A percentile compares a stretch with the other conserved stretches of the same genome.
Evolutionary conservation across 179 eudicot genomes (phyloP).

Genomic region (Silene vulgaris): DNA sequence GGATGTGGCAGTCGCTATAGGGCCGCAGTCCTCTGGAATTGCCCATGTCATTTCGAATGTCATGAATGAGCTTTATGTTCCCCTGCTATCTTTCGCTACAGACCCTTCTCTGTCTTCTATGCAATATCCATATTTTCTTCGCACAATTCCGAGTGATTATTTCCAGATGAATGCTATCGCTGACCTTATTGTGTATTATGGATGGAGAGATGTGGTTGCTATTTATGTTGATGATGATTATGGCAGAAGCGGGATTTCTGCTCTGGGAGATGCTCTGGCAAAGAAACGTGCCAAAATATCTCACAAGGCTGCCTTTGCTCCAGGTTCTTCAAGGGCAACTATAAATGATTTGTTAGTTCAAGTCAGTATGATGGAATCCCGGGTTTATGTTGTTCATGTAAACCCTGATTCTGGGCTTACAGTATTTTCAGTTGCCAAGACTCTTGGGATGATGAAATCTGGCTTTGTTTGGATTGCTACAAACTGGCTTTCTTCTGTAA

Average conservation of each 20-base stretch:
- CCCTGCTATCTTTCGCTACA: conserved; percentile 45
- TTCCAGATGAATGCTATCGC: conserved; percentile 52
- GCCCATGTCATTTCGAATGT: conserved; percentile 47
- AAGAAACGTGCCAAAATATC: conserved; percentile 43
- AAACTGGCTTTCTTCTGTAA: conserved; percentile 42
- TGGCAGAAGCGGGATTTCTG: conserved; percentile 49
- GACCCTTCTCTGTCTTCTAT: conserved; percentile 49
- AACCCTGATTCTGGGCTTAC: conserved; percentile 40
- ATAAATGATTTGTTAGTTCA: conserved; percentile 30
- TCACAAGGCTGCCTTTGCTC: conserved; percentile 38
- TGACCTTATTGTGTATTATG: conserved; percentile 36
- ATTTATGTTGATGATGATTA: conserved; percentile 52
- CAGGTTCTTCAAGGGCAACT: conserved; percentile 28
- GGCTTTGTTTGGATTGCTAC: conserved; percentile 62
- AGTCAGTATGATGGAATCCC: conserved; percentile 43
- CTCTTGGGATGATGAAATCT: conserved; percentile 45
- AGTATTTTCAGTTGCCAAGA: conserved; percentile 37
- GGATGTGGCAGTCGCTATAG: conserved; percentile 41
- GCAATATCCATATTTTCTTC: conserved; percentile 45
- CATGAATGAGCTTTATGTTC: conserved; percentile 48
- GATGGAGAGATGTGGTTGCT: conserved; percentile 48
- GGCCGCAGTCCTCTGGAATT: conserved; percentile 50
- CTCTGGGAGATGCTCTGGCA: conserved; percentile 40
- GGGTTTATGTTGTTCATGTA: conserved; percentile 46
- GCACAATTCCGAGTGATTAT: conserved; percentile 37